phyloP scores from a whole-genome alignment of 331 rosid genomes.

The Rosa hybrid region DNA sequence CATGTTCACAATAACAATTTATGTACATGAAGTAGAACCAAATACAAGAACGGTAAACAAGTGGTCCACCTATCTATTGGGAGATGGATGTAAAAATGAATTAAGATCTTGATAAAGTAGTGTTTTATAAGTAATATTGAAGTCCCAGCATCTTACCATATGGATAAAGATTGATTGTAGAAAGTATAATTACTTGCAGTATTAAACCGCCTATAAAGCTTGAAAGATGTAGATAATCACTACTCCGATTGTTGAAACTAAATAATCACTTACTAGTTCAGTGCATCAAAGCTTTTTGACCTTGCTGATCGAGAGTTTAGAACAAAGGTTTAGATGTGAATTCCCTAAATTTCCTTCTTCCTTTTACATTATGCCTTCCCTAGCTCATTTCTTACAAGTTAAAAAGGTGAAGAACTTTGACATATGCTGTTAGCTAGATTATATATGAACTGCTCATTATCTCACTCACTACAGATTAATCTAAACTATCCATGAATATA shows the following conservation, averaged over 20 bases:
- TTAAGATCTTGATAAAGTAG: not conserved
- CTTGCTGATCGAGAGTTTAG: not conserved
- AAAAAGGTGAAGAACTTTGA: not conserved
- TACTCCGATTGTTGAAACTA: too few species aligned
- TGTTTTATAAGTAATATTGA: not conserved
- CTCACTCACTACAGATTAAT: not conserved
- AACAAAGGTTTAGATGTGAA: not conserved
- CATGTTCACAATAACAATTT: not conserved
- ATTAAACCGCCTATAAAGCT: not conserved
- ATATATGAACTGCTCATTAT: not conserved
- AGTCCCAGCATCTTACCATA: not conserved
- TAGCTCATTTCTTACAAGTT: not conserved
- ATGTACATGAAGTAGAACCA: not conserved
- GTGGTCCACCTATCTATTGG: not conserved
- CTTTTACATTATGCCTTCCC: not conserved
- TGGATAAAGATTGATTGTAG: not conserved
- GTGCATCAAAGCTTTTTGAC: not conserved
- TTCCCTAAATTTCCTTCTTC: not conserved
- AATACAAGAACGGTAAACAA: not conserved
- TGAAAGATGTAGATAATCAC: not conserved
- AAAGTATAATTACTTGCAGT: not conserved
- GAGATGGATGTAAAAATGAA: not conserved
- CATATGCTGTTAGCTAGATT: not conserved
- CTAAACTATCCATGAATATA: not conserved
- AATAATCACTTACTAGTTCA: not conserved